phyloP scores from a whole-genome alignment of 2,329 filamentous ascomycete species.

The Massarina eburnea region DNA sequence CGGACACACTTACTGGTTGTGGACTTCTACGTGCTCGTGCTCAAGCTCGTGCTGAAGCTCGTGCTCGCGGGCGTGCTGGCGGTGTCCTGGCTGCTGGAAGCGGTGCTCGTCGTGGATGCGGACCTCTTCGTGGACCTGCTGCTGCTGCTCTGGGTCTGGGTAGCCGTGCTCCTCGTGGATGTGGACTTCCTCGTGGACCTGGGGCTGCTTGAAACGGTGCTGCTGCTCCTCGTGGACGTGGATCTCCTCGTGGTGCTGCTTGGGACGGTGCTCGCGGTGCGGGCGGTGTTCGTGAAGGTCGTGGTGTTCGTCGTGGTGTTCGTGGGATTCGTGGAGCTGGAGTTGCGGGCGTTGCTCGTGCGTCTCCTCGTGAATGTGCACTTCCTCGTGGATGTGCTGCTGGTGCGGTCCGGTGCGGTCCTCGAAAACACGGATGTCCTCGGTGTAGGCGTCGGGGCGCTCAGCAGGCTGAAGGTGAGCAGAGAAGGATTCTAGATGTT shows the following conservation, averaged over 20 bases:
- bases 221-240: constrained; percentile 38
- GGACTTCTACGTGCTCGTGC: constrained; percentile 29
- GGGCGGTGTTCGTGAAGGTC: constrained; percentile 13
- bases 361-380: constrained; percentile 38
- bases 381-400: constrained; percentile 30
- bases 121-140: constrained; percentile 33
- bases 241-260: constrained; percentile 30
- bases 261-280: not conserved
- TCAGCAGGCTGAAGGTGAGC: constrained; percentile 56
- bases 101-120: constrained; percentile 38
- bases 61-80: constrained; percentile 38
- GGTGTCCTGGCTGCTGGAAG: constrained; percentile 29
- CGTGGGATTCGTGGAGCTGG: too few relatives aligned
- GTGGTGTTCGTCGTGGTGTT: constrained; percentile 35
- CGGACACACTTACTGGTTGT: constrained; percentile 33
- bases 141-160: constrained; percentile 12
- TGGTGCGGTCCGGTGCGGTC: constrained; percentile 60
- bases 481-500: constrained; percentile 61
- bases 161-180: constrained; percentile 37
- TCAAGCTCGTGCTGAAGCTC: constrained; percentile 29
- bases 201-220: constrained; percentile 24
- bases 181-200: constrained; percentile 35
- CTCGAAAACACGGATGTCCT: constrained; percentile 73
- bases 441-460: constrained; percentile 59
- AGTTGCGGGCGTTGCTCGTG: constrained; percentile 15